Conservation (phyloP, 1,284 basidiomycete species). For the Gomphus sp. region DNA sequence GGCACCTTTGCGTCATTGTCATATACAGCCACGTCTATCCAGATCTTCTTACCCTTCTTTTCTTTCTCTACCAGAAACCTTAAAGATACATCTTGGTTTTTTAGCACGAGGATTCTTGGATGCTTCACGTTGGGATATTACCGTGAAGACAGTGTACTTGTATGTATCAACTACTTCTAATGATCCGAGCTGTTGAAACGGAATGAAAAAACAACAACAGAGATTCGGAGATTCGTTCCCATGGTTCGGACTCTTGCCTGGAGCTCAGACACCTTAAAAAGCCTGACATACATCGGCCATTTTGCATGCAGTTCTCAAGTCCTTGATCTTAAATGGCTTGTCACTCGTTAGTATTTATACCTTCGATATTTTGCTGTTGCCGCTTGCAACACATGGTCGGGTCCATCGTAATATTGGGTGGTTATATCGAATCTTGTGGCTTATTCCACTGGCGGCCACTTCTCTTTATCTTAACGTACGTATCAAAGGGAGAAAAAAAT, state of each 20-base stretch:
- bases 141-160: constrained; percentile 43
- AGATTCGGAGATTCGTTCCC: constrained; percentile 63
- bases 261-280: background rate
- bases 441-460: constrained; percentile 59
- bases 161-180: constrained; percentile 16
- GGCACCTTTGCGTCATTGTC: background rate
- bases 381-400: constrained; percentile 61
- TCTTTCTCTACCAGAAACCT: constrained; percentile 50
- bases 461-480: constrained; percentile 73
- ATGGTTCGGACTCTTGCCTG: constrained; percentile 21
- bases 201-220: constrained; percentile 25
- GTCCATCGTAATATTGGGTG: constrained; percentile 60
- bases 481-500: constrained; percentile 8
- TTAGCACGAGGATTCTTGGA: constrained; percentile 54
- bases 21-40: constrained; percentile 17
- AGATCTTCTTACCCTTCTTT: constrained; percentile 56
- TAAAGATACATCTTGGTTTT: constrained; percentile 49
- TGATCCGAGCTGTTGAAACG: background rate
- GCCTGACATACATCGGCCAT: background rate
- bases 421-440: constrained; percentile 69
- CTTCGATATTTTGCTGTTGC: constrained; percentile 63
- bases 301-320: constrained; percentile 43
- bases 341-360: constrained; percentile 62
- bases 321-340: constrained; percentile 56
- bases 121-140: constrained; percentile 61